phyloP scores from a whole-genome alignment of 257 asterid genomes.

The Echium plantagineum region DNA sequence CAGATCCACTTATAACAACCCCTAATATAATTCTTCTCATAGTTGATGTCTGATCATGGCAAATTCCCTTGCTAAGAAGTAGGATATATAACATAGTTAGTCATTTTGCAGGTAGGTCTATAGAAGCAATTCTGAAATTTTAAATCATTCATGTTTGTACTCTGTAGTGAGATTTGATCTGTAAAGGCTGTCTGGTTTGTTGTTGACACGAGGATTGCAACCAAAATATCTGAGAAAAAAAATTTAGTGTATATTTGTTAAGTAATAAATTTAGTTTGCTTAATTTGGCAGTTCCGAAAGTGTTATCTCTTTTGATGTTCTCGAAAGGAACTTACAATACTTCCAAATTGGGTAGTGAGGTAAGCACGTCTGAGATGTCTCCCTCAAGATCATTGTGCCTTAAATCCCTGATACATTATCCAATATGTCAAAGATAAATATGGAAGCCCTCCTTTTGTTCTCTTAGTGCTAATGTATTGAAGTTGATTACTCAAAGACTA shows the following conservation, averaged over 20 bases:
- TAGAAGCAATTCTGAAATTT: conserved; percentile 1
- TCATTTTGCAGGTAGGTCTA: conserved; percentile 1
- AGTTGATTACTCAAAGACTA: not conserved
- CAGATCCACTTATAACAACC: conserved; percentile 33
- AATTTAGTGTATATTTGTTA: too few species aligned
- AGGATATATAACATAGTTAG: conserved; percentile 13
- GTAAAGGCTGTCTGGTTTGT: conserved; percentile 21
- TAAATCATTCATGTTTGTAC: conserved; percentile 28
- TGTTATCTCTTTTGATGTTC: too few species aligned
- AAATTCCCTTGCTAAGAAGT: conserved; percentile 36
- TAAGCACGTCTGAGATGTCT: conserved; percentile 28
- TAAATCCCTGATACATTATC: conserved; percentile 37
- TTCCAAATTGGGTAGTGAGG: conserved; percentile 28
- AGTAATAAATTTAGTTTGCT: not conserved
- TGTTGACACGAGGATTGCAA: conserved; percentile 33
- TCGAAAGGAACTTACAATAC: conserved; percentile 29
- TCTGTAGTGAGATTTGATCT: conserved; percentile 41
- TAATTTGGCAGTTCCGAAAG: not conserved
- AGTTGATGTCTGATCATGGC: conserved; percentile 23
- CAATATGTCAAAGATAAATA: conserved; percentile 3
- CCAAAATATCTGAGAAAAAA: conserved; percentile 38
- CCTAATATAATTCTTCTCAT: conserved; percentile 34
- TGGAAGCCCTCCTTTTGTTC: not conserved
- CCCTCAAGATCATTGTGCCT: conserved; percentile 52
- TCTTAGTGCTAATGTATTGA: not conserved